A percentile compares a stretch with the other conserved stretches of the same genome.
Evolutionary conservation across 352 stramenopile species (phyloP).

Genomic region (Globisporangium cylindrosporum): DNA sequence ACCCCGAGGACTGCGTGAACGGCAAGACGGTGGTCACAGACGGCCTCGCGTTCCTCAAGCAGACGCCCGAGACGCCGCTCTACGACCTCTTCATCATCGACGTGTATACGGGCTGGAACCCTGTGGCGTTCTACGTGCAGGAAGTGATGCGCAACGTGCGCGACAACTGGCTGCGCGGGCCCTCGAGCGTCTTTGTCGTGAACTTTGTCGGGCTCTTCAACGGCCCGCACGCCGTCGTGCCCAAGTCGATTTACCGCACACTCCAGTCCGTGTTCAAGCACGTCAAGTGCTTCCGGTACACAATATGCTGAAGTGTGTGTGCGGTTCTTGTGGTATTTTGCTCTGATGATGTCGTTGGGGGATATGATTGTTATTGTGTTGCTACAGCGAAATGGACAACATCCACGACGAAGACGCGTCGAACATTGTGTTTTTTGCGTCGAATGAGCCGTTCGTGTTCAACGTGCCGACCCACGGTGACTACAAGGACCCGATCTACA

Average conservation of each 20-base stretch:
- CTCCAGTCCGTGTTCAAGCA: slow-evolving; percentile 63
- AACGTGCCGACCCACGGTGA: slow-evolving; percentile 44
- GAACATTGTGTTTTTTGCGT: slow-evolving; percentile 82
- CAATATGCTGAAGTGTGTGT: neutral
- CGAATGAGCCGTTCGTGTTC: slow-evolving; percentile 64
- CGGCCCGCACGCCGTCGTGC: slow-evolving; percentile 40
- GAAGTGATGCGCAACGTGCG: slow-evolving; percentile 50
- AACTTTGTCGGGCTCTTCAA: slow-evolving; percentile 79
- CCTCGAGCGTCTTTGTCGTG: slow-evolving; percentile 58
- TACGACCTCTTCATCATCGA: slow-evolving; percentile 22
- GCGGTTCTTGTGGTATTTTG: neutral
- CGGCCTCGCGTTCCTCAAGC: slow-evolving; percentile 55
- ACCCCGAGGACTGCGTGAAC: slow-evolving; percentile 33
- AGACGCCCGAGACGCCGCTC: slow-evolving; percentile 28
- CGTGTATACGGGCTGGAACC: slow-evolving; percentile 50
- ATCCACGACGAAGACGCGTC: slow-evolving; percentile 29
- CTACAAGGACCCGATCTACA: slow-evolving; percentile 40
- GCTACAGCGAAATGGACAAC: slow-evolving; percentile 46
- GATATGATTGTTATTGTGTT: neutral
- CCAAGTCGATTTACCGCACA: slow-evolving; percentile 69
- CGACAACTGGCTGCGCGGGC: slow-evolving; percentile 46
- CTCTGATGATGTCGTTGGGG: neutral
- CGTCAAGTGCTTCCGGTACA: slow-evolving; percentile 58
- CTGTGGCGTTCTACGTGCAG: slow-evolving; percentile 64
- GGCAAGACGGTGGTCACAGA: slow-evolving; percentile 68